Evolutionary conservation across 768 basidiomycete species (phyloP).

Genomic region (Macrolepiota dolichaula): DNA sequence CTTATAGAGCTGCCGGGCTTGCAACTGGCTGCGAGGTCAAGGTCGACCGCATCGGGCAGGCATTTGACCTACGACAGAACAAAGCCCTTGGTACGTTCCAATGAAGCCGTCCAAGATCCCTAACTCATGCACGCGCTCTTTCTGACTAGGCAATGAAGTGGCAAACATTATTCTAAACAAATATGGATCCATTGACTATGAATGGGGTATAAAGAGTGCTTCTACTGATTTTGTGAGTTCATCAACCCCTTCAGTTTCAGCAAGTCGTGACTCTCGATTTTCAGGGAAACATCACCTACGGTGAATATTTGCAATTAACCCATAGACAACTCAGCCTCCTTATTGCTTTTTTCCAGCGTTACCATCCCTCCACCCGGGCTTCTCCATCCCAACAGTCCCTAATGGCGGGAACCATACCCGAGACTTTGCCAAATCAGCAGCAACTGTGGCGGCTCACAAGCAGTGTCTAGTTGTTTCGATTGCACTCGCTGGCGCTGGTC

Average conservation of each 20-base stretch:
- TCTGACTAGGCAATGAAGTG: conserved; percentile 56
- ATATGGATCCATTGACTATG: conserved; percentile 61
- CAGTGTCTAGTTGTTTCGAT: conserved; percentile 68
- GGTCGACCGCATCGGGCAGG: conserved; percentile 31
- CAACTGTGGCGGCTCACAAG: conserved; percentile 57
- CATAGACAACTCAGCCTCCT: not conserved
- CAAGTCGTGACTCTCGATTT: not conserved
- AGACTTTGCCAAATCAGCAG: conserved; percentile 62
- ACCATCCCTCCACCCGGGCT: conserved; percentile 73
- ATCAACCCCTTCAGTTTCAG: not conserved
- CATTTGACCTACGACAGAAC: conserved; percentile 67
- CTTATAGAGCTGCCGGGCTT: conserved; percentile 55
- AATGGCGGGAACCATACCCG: conserved; percentile 79
- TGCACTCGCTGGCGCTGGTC: conserved; percentile 66
- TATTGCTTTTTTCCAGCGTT: conserved; percentile 32
- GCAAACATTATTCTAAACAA: conserved; percentile 56
- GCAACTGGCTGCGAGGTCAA: conserved; percentile 63
- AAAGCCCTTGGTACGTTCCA: conserved; percentile 46
- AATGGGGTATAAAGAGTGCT: conserved; percentile 64
- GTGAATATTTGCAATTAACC: conserved; percentile 30
- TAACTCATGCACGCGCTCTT: not conserved
- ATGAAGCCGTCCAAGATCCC: not conserved
- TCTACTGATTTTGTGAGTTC: conserved; percentile 80
- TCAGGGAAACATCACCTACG: conserved; percentile 75
- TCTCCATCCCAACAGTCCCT: conserved; percentile 69